Evolutionary conservation across 352 stramenopile species (phyloP), one percentile per base, ranked within the genome.

Genomic region (Pythium brachiatum): DNA sequence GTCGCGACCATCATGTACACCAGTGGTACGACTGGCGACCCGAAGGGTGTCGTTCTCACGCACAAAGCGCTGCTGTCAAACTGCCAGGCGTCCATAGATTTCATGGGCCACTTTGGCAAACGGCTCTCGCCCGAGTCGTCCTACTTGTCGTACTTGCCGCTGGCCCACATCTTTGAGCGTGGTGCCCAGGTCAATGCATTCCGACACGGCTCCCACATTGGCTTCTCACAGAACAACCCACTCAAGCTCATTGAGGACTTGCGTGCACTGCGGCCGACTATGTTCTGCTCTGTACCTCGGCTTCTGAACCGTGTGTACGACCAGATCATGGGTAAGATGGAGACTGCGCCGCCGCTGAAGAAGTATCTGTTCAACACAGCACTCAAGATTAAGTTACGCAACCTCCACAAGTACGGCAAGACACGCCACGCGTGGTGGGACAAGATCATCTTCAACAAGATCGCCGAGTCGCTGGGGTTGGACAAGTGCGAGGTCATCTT

Each of bases 241-340:
- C 66, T 86, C 21, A 81, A 90, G 29, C 74, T 99, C 4, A 75
- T 99, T 50, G 90, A 98, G 61, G 97, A 99, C 74, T 65, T 98
- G 7, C 74, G 86, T 25, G 88, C 83, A 12, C 88, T 98, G 54
- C 77, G 87, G 7, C 97, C 97, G 0, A 98, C 96, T 1, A 65
- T 97, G 4, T 96, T 99, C 57, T 82, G 84, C 38, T 87, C 85
- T 6, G 96, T 98, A n/a, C 97, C 97, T 18, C 80, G 97, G 5
- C 78, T 99, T 12, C 78, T 98, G 34, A 98, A 99, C 66, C 96
- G 97, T 57, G 96, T 99, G 43, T 90, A 99, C 75, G 95, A 99
- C 79, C 96, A 96, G 29, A 81, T 98, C 61, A 89, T 88, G 60
- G 69, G 75, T 26, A 86, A 83, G 46, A 88, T 92, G 59, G 60